A percentile compares a stretch with the other conserved stretches of the same genome.
These are phyloP conservation scores for Metschnikowia lachancei DNA, from an alignment of 805 yeast genomes.

Conservation along the genomic window DNA sequence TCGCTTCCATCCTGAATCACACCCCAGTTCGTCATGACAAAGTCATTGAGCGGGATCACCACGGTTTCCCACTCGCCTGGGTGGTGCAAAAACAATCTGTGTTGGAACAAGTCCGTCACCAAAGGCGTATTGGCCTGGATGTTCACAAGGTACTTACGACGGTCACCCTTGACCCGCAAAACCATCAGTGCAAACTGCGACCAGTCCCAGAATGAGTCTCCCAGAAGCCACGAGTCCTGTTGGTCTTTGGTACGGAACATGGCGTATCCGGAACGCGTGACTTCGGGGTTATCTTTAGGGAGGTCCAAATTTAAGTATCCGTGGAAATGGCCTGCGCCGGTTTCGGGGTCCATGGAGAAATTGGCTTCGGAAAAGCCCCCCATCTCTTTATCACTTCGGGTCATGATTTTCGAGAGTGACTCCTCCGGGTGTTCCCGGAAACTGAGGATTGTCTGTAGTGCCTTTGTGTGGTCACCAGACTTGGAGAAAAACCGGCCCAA, in stretches of 20 bases:
- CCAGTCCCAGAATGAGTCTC: constrained; percentile 65
- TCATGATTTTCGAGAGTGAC: constrained; percentile 46
- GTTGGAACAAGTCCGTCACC: constrained; percentile 78
- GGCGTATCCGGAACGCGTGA: constrained; percentile 56
- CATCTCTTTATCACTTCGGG: constrained; percentile 69
- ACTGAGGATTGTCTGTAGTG: constrained; percentile 49
- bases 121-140: constrained; percentile 79
- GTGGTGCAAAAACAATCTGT: constrained; percentile 64
- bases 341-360: constrained; percentile 40
- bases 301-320: constrained; percentile 59
- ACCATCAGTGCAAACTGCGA: constrained; percentile 58
- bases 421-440: constrained; percentile 51
- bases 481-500: constrained; percentile 36
- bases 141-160: constrained; percentile 72
- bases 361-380: constrained; percentile 75
- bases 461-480: constrained; percentile 27
- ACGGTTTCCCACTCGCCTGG: constrained; percentile 86
- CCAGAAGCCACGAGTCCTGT: constrained; percentile 36
- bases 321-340: constrained; percentile 38
- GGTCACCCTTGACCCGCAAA: constrained; percentile 68
- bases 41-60: constrained; percentile 70
- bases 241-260: constrained; percentile 80
- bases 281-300: constrained; percentile 42
- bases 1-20: constrained; percentile 47
- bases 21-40: constrained; percentile 85